These are phyloP conservation scores for Trichosanthes cucumerina DNA, from an alignment of 306 rosid species.

Conservation along the genomic window DNA sequence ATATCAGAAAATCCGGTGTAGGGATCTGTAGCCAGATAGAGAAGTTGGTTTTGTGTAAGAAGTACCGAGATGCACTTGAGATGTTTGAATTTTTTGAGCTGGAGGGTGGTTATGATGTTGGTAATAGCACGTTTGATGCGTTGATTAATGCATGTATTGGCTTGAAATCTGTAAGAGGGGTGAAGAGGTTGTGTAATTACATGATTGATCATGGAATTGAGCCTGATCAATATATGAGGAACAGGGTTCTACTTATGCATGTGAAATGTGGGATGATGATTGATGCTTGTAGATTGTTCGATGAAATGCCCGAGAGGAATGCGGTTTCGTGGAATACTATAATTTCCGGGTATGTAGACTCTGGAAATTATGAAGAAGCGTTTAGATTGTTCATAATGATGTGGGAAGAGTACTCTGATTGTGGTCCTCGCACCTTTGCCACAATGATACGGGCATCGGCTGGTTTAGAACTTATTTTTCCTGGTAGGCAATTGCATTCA, in stretches of 20 bases:
- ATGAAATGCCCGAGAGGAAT: conserved; percentile 51
- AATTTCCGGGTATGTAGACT: conserved; percentile 53
- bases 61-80: conserved; percentile 57
- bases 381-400: conserved; percentile 35
- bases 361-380: conserved; percentile 54
- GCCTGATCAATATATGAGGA: conserved; percentile 52
- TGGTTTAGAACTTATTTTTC: conserved; percentile 40
- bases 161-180: conserved; percentile 53
- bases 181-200: conserved; percentile 48
- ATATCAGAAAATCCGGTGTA: conserved; percentile 20
- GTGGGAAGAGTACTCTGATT: conserved; percentile 56
- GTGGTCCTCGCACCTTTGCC: conserved; percentile 41
- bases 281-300: conserved; percentile 55
- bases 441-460: conserved; percentile 63
- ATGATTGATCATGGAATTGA: conserved; percentile 53
- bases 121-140: conserved; percentile 53
- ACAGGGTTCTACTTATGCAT: conserved; percentile 67
- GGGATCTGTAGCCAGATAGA: conserved; percentile 61
- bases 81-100: conserved; percentile 73
- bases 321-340: conserved; percentile 52
- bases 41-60: conserved; percentile 49
- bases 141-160: conserved; percentile 59
- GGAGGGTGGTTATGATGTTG: conserved; percentile 33
- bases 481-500: conserved; percentile 65
- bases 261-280: conserved; percentile 57